These are phyloP conservation scores for Trichophaea hybrida DNA, from an alignment of 2,329 filamentous ascomycete genomes.

Conservation along the genomic window DNA sequence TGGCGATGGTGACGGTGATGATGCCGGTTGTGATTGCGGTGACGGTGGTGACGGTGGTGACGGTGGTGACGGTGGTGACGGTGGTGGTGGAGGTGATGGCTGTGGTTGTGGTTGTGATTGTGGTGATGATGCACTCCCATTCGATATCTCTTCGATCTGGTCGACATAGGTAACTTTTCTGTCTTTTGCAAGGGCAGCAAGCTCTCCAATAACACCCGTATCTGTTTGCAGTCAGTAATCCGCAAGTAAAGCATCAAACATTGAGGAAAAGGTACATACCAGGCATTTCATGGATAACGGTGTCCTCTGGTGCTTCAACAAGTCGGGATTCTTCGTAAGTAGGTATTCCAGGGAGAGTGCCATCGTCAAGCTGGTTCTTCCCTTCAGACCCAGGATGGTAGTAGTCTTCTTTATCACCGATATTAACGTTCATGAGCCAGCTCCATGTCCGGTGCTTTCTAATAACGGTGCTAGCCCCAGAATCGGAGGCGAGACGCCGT, in stretches of 20 bases:
- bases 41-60: too few relatives aligned
- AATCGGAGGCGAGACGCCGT: conserved; percentile 12
- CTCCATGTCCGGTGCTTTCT: conserved; percentile 18
- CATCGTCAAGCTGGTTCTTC: background rate
- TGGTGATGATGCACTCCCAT: background rate
- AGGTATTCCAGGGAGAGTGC: background rate
- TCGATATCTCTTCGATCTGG: background rate
- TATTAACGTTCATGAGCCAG: conserved; percentile 20
- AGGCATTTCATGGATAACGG: background rate
- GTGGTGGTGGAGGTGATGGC: background rate
- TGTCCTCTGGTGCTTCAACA: background rate
- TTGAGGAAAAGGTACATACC: background rate
- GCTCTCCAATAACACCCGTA: background rate
- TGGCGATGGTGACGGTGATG: background rate
- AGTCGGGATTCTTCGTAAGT: background rate
- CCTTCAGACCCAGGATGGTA: background rate
- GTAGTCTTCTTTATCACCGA: conserved; percentile 15
- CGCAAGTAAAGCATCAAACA: background rate
- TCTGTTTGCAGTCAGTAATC: background rate
- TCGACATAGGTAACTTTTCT: background rate
- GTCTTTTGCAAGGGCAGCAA: background rate
- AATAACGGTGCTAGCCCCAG: conserved; percentile 18
- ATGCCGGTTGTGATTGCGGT: too few relatives aligned
- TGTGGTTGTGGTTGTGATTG: too few relatives aligned
- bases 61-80: too few relatives aligned